A percentile compares a stretch with the other conserved stretches of the same genome.
Conservation (phyloP, 2,329 filamentous ascomycete genomes). For the Cladosporium phlei region DNA sequence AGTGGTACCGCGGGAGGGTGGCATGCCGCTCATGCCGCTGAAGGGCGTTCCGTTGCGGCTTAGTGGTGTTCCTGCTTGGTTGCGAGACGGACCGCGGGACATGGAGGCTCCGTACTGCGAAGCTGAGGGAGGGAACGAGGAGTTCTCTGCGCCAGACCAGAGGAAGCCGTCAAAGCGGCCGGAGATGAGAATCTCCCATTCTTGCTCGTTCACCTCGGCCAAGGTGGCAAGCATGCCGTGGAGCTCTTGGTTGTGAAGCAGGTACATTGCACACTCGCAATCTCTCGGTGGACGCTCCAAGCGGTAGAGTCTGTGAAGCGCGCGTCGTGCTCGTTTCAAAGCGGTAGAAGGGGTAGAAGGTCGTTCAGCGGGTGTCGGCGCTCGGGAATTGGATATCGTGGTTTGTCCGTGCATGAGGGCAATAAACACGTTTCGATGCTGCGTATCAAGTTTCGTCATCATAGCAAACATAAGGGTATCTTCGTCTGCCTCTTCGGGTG, state of each 20-base stretch:
- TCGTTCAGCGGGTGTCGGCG: conserved; percentile 58
- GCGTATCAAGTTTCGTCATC: conserved; percentile 73
- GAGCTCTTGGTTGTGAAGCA: conserved; percentile 74
- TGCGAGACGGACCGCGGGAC: conserved; percentile 35
- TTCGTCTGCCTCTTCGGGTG: conserved; percentile 85
- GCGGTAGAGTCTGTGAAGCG: conserved; percentile 81
- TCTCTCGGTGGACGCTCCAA: conserved; percentile 69
- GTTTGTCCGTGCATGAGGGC: conserved; percentile 63
- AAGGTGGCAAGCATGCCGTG: conserved; percentile 85
- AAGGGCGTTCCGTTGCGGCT: conserved; percentile 47
- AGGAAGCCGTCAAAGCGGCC: conserved; percentile 94
- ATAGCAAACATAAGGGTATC: conserved; percentile 93
- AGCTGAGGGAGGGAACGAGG: conserved; percentile 32
- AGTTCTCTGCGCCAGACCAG: conserved; percentile 79
- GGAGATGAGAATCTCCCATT: conserved; percentile 93
- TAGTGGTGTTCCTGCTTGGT: conserved; percentile 40
- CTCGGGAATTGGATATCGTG: conserved; percentile 49
- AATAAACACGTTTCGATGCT: conserved; percentile 76
- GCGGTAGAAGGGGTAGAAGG: conserved; percentile 53
- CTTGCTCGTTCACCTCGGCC: conserved; percentile 80
- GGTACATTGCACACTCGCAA: conserved; percentile 77
- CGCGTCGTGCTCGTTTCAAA: conserved; percentile 67
- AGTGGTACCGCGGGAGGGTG: conserved; percentile 47
- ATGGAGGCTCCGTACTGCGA: conserved; percentile 24
- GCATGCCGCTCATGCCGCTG: conserved; percentile 54